Evolutionary conservation across 2,329 filamentous ascomycete genomes (phyloP).

Genomic region (Endoconidiophora laricicola): DNA sequence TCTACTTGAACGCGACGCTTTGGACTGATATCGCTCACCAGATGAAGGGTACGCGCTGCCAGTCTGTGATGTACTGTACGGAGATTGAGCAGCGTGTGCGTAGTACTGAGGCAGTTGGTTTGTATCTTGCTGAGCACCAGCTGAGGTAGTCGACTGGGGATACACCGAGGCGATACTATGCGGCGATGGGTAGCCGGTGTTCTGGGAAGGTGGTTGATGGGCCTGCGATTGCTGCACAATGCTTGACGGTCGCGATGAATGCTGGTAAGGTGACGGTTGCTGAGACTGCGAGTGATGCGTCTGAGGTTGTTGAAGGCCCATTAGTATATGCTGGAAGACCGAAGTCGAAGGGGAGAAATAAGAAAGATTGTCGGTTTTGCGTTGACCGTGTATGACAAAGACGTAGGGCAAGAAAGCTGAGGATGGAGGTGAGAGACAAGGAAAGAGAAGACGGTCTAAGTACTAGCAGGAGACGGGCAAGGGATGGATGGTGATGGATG

Average conservation of each 20-base stretch:
- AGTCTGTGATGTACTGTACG: slow-evolving; percentile 64
- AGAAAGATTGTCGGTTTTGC: neutral
- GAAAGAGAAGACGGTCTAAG: neutral
- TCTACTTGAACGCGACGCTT: neutral
- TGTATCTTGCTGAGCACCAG: slow-evolving; percentile 43
- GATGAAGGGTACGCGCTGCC: slow-evolving; percentile 74
- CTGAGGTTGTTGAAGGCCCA: slow-evolving; percentile 27
- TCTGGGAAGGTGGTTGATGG: slow-evolving; percentile 34
- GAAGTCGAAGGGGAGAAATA: neutral
- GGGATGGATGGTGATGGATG: too few species aligned
- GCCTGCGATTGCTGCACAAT: slow-evolving; percentile 57
- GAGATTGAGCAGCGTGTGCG: slow-evolving; percentile 51
- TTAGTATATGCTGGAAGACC: slow-evolving; percentile 28
- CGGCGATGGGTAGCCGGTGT: slow-evolving; percentile 50
- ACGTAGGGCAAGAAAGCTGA: neutral
- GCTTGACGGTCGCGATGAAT: slow-evolving; percentile 49
- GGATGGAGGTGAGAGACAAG: neutral
- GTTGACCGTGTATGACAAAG: neutral
- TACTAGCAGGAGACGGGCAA: too few species aligned
- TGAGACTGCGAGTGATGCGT: slow-evolving; percentile 44
- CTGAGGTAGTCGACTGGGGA: slow-evolving; percentile 44
- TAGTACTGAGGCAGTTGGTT: slow-evolving; percentile 52
- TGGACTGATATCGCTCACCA: slow-evolving; percentile 34
- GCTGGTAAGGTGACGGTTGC: slow-evolving; percentile 46
- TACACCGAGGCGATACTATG: slow-evolving; percentile 40